Evolutionary conservation across 208 protist species (phyloP).

Genomic region (Trichomonas gallinae): DNA sequence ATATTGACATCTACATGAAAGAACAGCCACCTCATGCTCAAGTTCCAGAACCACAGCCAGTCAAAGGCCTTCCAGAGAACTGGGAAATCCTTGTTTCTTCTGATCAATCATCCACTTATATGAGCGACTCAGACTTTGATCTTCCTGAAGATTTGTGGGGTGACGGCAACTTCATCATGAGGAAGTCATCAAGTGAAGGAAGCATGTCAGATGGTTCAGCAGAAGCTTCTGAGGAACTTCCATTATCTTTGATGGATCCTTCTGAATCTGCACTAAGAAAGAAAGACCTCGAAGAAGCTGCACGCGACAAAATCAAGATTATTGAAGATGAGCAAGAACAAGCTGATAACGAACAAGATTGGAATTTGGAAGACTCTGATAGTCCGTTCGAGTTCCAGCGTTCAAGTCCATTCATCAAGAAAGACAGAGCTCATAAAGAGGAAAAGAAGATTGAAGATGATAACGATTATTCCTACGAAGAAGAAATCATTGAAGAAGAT

Average conservation of each 20-base stretch:
- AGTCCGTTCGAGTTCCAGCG: background rate
- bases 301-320: background rate
- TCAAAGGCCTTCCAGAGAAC: background rate
- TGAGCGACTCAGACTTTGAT: background rate
- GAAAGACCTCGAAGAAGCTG: background rate
- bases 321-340: background rate
- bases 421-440: background rate
- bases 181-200: background rate
- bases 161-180: background rate
- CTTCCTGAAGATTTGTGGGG: background rate
- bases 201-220: background rate
- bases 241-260: background rate
- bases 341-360: background rate
- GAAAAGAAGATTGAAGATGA: background rate
- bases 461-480: background rate
- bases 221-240: background rate
- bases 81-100: background rate
- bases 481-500: background rate
- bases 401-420: background rate
- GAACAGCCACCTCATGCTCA: background rate
- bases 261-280: background rate
- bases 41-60: background rate
- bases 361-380: background rate
- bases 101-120: background rate
- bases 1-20: too few relatives aligned